These are phyloP conservation scores for Cercis canadensis DNA, from an alignment of 306 rosid genomes.

Conservation along the genomic window DNA sequence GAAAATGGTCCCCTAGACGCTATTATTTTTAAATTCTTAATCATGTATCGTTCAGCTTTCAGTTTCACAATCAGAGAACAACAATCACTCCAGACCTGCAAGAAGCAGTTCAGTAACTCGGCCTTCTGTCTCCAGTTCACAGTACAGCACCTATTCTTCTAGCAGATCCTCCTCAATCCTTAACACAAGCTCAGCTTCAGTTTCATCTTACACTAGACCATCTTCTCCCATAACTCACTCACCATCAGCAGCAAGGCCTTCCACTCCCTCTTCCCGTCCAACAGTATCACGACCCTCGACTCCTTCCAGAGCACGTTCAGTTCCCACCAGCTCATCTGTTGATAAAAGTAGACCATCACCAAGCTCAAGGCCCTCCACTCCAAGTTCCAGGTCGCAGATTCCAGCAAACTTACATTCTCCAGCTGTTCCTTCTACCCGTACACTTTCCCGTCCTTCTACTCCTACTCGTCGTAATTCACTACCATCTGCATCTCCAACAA, in stretches of 20 bases:
- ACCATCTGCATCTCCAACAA: constrained; percentile 64
- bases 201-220: constrained; percentile 87
- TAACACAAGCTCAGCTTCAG: constrained; percentile 97
- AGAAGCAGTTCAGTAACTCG: constrained; percentile 98
- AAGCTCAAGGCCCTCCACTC: constrained; percentile 90
- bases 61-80: constrained; percentile 81
- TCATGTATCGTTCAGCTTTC: constrained; percentile 74
- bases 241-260: constrained; percentile 69
- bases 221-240: constrained; percentile 81
- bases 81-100: constrained; percentile 71
- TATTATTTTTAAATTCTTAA: constrained; percentile 28
- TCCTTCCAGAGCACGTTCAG: constrained; percentile 78
- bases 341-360: constrained; percentile 72
- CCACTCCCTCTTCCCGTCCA: constrained; percentile 82
- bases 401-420: constrained; percentile 86
- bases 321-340: constrained; percentile 54
- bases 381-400: constrained; percentile 90
- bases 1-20: not conserved
- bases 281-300: constrained; percentile 74
- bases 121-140: constrained; percentile 68
- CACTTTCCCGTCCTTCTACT: constrained; percentile 84
- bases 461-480: constrained; percentile 76
- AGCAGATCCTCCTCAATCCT: constrained; percentile 80
- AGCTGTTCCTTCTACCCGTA: constrained; percentile 57
- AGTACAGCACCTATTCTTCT: constrained; percentile 68